A percentile compares a stretch with the other conserved stretches of the same genome.
phyloP scores from a whole-genome alignment of 225 moss, liverwort and hornwort genomes.

The Antitrichia curtipendula region DNA sequence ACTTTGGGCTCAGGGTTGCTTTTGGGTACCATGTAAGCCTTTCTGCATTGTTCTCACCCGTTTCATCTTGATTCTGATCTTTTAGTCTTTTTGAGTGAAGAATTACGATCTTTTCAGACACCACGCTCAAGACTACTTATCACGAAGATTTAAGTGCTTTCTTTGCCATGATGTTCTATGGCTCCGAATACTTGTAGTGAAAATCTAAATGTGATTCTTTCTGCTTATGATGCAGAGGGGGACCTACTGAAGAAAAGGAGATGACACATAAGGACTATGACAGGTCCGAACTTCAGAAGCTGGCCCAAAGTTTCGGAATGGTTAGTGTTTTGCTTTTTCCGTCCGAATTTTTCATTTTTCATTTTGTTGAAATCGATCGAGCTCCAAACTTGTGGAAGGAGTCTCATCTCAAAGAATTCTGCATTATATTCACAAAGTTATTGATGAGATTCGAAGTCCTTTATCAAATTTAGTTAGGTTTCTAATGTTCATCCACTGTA shows the following conservation, averaged over 20 bases:
- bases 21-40: neutral
- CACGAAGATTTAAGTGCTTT: neutral
- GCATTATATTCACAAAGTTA: neutral
- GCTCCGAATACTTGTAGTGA: neutral
- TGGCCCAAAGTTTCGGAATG: slow-evolving; percentile 41
- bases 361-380: neutral
- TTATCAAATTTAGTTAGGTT: neutral
- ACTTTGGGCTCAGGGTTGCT: neutral
- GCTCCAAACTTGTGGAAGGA: neutral
- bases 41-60: neutral
- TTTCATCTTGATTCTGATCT: neutral
- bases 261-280: slow-evolving; percentile 63
- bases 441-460: neutral
- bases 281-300: slow-evolving; percentile 54
- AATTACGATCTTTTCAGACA: neutral
- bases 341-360: neutral
- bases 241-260: slow-evolving; percentile 14
- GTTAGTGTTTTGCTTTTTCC: slow-evolving; percentile 13
- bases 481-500: neutral
- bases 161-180: neutral
- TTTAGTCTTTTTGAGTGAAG: neutral
- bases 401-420: neutral
- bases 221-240: slow-evolving; percentile 24
- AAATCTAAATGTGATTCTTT: neutral
- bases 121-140: neutral